Evolutionary conservation across 2,329 filamentous ascomycete species (phyloP).

Genomic region (Colletotrichum sp.): DNA sequence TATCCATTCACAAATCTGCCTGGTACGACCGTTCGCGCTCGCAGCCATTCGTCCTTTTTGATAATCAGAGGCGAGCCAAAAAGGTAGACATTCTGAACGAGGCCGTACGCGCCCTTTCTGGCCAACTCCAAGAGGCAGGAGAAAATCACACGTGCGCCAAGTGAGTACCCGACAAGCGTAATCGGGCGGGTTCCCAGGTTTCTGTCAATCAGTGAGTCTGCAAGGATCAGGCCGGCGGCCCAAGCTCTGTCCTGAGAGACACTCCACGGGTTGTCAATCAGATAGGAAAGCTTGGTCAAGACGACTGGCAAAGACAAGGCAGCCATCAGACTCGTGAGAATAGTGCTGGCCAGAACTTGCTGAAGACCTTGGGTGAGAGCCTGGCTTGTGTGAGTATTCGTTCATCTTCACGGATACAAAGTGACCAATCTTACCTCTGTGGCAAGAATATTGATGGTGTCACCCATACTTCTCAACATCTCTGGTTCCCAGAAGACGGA

Average conservation of each 20-base stretch:
- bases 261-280: slow-evolving; percentile 98
- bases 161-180: slow-evolving; percentile 92
- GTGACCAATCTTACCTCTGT: slow-evolving; percentile 77
- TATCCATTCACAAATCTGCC: slow-evolving; percentile 97
- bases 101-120: slow-evolving; percentile 80
- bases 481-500: slow-evolving; percentile 98
- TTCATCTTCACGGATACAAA: background rate
- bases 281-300: slow-evolving; percentile 89
- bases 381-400: slow-evolving; percentile 50
- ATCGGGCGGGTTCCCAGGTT: slow-evolving; percentile 91
- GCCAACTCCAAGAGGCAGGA: slow-evolving; percentile 88
- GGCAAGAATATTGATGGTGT: slow-evolving; percentile 96
- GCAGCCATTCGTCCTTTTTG: slow-evolving; percentile 87
- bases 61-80: slow-evolving; percentile 93
- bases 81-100: slow-evolving; percentile 94
- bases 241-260: slow-evolving; percentile 94
- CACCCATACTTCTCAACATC: slow-evolving; percentile 97
- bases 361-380: slow-evolving; percentile 95
- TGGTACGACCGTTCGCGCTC: slow-evolving; percentile 80
- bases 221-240: slow-evolving; percentile 87
- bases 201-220: slow-evolving; percentile 90
- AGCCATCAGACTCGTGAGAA: slow-evolving; percentile 89
- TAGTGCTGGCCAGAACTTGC: slow-evolving; percentile 90
- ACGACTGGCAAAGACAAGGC: slow-evolving; percentile 91
- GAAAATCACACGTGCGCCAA: slow-evolving; percentile 92